Evolutionary conservation across 2,329 filamentous ascomycete genomes (phyloP).

Genomic region (Raffaelea albimanens): DNA sequence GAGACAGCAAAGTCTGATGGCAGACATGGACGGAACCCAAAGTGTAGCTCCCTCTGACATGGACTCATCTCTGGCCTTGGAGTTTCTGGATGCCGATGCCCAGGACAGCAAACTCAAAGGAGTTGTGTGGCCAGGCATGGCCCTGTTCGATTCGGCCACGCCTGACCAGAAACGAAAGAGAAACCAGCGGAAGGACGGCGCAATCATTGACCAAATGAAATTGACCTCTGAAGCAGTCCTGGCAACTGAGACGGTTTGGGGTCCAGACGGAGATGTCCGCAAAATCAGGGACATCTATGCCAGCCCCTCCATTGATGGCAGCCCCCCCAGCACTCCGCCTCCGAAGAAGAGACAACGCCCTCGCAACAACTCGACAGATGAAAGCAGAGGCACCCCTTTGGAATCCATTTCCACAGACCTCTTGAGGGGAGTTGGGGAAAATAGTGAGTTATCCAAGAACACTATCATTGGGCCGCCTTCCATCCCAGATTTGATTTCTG

Average conservation of each 20-base stretch:
- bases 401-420: not conserved
- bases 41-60: slow-evolving; percentile 19
- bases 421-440: not conserved
- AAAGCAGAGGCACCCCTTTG: not conserved
- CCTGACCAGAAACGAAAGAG: slow-evolving; percentile 63
- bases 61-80: slow-evolving; percentile 1
- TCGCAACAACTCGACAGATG: not conserved
- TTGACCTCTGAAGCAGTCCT: slow-evolving; percentile 54
- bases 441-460: not conserved
- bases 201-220: slow-evolving; percentile 58
- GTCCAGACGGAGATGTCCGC: slow-evolving; percentile 38
- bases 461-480: slow-evolving; percentile 2
- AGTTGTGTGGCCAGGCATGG: slow-evolving; percentile 68
- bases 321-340: slow-evolving; percentile 31
- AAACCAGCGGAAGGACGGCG: slow-evolving; percentile 70
- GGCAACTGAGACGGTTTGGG: slow-evolving; percentile 56
- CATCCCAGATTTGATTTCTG: not conserved
- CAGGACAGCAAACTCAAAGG: slow-evolving; percentile 54
- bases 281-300: slow-evolving; percentile 51
- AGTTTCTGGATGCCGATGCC: slow-evolving; percentile 16
- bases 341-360: slow-evolving; percentile 9
- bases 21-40: slow-evolving; percentile 17
- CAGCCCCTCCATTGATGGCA: slow-evolving; percentile 41
- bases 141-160: slow-evolving; percentile 70
- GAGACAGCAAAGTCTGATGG: slow-evolving; percentile 17